Percentiles rank a stretch among this genome's conserved stretches.
Conservation (phyloP, 129 eudicot species). For the Flaveria robusta region DNA sequence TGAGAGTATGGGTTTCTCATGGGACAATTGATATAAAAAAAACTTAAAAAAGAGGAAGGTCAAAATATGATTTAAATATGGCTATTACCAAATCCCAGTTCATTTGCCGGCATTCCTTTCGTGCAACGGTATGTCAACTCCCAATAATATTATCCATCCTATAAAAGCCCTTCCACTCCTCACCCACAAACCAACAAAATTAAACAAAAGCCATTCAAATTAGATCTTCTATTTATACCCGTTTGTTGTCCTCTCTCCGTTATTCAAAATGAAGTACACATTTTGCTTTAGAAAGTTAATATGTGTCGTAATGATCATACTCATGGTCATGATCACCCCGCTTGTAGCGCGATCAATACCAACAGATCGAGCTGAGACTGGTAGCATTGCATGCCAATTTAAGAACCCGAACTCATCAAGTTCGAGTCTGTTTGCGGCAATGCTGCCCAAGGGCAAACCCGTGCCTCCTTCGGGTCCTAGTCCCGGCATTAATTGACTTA, state of each 20-base stretch:
- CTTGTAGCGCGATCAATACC: conserved; percentile 26
- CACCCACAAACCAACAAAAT: conserved; percentile 38
- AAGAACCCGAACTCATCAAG: conserved; percentile 16
- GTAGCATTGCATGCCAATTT: neutral
- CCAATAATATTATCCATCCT: conserved; percentile 11
- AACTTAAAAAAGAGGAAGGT: too few relatives aligned
- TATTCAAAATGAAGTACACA: conserved; percentile 14
- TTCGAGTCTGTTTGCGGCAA: conserved; percentile 28
- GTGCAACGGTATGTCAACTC: conserved; percentile 32
- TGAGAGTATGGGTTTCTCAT: too few relatives aligned
- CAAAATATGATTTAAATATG: neutral
- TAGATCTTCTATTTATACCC: neutral
- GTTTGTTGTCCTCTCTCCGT: neutral
- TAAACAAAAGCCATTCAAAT: conserved; percentile 16
- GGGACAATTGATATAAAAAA: too few relatives aligned
- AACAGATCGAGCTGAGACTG: neutral
- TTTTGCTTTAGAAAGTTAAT: conserved; percentile 4
- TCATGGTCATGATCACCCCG: conserved; percentile 5
- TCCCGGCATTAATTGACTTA: conserved; percentile 35
- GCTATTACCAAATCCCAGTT: conserved; percentile 35
- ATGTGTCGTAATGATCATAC: conserved; percentile 23
- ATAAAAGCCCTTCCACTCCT: conserved; percentile 24
- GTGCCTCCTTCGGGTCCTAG: conserved; percentile 55
- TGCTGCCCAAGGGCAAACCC: conserved; percentile 44
- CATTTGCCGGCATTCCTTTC: conserved; percentile 45